Base-by-base conservation (phyloP, 2,329 filamentous ascomycete species). In the Verticillium nubilum region DNA sequence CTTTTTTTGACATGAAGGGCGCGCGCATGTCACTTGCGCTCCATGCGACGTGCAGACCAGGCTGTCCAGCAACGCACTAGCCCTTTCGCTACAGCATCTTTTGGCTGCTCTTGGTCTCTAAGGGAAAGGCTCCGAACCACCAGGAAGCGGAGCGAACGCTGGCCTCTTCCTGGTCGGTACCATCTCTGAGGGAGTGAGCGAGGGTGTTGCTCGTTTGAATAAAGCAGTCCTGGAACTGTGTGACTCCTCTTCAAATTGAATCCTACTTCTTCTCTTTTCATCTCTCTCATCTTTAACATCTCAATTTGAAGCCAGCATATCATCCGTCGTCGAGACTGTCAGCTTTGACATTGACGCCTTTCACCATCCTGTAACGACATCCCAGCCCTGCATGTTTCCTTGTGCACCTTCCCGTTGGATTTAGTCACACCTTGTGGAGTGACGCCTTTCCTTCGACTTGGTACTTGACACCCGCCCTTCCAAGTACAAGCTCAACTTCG, bases 401-500 rank as follows among this genome's bases (percentile, higher is more conserved):
- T 31, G n/a, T 15, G 28, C 52, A 31, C 27, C 28, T 31, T 15
- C 7, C 27, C 37, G n/a, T n/a, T 47, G 37, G 37, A 10, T 47
- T 47, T 47, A 47, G 37, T 47, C 37, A 47, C 37, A 19, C 17
- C 19, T 9, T 23, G 37, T 25, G 37, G 37, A 47, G n/a, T 19
- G n/a, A 23, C 37, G 37, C 37, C 37, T 25, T 47, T 47, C n/a
- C 37, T 25, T 47, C 37, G 19, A 47, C 37, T 19, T n/a, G 12
- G n/a, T 13, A n/a, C 12, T 47, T 47, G 37, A 47, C 37, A 47
- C 23, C 37, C n/a, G 54, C 54, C 54, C 54, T 56, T 56, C 25
- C 13, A 27, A 27, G 23, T 28, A 56, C 54, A 56, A 31, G 10
- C 35, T 12, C 26, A 52, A 65, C 56, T 59, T 74, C 74, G 73